Base-by-base conservation (phyloP, 2,329 filamentous ascomycete species). In the Aaosphaeria pasadenensis region DNA sequence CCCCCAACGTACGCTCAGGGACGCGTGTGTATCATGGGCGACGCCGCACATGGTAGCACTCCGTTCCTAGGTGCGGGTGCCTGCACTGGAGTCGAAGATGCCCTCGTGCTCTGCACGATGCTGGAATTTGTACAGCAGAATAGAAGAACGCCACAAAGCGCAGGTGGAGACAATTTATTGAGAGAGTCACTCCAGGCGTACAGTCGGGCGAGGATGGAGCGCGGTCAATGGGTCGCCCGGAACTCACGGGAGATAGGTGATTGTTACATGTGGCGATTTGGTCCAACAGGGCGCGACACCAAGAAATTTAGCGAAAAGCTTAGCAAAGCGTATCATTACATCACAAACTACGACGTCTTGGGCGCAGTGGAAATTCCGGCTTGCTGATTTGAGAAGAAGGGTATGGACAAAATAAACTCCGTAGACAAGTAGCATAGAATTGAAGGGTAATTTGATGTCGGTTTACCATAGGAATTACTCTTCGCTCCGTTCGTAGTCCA, bases 61-160 rank as follows among this genome's bases (percentile, higher is more conserved):
- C 78, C 78, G 1, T 75, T 79, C 57, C 71, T 75, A 2, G 78
- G 78, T 1, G 71, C 76, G 0, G 79, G 78, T 4, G 78, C 78
- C 2, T 74, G 77, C 0, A 72, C 75, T 46, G 77, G 76, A 5
- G 70, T 80, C 48, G 78, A 81, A 60, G 78, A 80, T 47, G 74
- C 70, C 1, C 62, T 77, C 11, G 58, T 71, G 2, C 62, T 78
- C 29, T 60, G 62, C 5, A 55, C 43, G 5, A 24, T 45, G 11
- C 11, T 39, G 6, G 43, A 45, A 17, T 9, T 6, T n/a, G 42
- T 33, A 11, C 11, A 11, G 6, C 11, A 32, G 28, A 24, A 24
- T 24, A 24, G 3, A 24, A 44, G 35, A 11, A 44, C 31, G 6
- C 9, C 9, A n/a, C 9, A 24, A 9, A 31, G 42, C 28, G 9